Conservation (phyloP, 495 filamentous ascomycete genomes). For the Hypoxylon perforatum region DNA sequence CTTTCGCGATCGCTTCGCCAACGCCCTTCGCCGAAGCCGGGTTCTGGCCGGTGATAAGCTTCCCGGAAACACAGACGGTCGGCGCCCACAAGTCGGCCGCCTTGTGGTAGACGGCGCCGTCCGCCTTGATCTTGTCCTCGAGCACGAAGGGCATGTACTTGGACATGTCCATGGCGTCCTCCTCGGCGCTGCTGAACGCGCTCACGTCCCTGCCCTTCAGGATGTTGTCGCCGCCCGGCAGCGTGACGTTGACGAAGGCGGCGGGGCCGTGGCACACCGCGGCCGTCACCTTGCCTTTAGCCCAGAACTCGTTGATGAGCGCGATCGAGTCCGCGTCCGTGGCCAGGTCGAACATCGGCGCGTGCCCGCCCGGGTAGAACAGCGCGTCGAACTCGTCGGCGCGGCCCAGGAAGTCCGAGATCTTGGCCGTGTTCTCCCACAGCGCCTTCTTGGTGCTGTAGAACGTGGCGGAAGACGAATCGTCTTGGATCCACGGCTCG, state of each 20-base stretch:
- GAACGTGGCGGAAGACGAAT: slow-evolving; percentile 55
- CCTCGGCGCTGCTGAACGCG: slow-evolving; percentile 68
- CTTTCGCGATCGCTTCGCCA: slow-evolving; percentile 46
- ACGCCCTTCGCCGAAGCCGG: slow-evolving; percentile 65
- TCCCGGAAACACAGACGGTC: slow-evolving; percentile 63
- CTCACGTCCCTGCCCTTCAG: slow-evolving; percentile 63
- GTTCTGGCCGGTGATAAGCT: slow-evolving; percentile 72
- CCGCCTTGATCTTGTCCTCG: slow-evolving; percentile 61
- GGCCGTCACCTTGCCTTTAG: slow-evolving; percentile 63
- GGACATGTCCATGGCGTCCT: slow-evolving; percentile 58
- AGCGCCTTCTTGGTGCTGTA: slow-evolving; percentile 57
- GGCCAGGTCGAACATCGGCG: slow-evolving; percentile 71
- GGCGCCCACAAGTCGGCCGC: slow-evolving; percentile 62
- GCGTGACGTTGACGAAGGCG: slow-evolving; percentile 63
- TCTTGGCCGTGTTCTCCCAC: slow-evolving; percentile 67
- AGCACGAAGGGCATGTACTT: slow-evolving; percentile 65
- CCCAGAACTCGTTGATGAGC: slow-evolving; percentile 64
- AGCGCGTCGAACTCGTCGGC: slow-evolving; percentile 68
- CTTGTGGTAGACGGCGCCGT: slow-evolving; percentile 63
- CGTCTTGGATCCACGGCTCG: slow-evolving; percentile 63
- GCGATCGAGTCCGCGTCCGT: slow-evolving; percentile 55
- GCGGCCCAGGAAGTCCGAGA: slow-evolving; percentile 57
- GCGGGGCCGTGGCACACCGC: slow-evolving; percentile 70
- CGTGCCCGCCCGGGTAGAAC: slow-evolving; percentile 72
- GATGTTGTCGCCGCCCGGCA: slow-evolving; percentile 59